Base-by-base conservation (phyloP, 176 grass and related monocot species). In the Avena sativa region DNA sequence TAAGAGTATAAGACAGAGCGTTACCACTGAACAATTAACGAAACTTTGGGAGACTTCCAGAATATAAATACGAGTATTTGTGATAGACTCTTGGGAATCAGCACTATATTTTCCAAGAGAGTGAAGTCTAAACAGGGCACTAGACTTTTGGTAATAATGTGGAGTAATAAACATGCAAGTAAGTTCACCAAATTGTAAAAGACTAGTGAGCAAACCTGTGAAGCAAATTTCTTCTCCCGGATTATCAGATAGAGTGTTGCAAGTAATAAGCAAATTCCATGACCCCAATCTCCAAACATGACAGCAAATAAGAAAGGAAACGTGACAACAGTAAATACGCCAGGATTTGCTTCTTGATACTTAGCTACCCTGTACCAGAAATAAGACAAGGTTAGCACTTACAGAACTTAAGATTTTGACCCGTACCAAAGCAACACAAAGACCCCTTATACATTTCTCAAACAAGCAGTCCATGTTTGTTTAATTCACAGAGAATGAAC, bases 241-340 rank as follows among this genome's bases (percentile, higher is more conserved):
- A 91, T 60, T 74, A 96, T 90, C 23, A 99, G 86, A 84, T 84
- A 74, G 47, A 94, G 83, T 34, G 94, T 93, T 47, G 83, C 86
- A 67, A 99, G 61, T 70, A 99, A 85, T 81, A 99, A 79, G 60
- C 97, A 99, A 86, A 96, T 65, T 53, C 94, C 94, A 91, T 99
- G 97, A 23, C 94, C 97, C 97, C 94, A 96, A 86, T 99, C 97
- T 71, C 97, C 97, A 89, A 99, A 99, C 94, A 99, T 99, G 78
- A 99, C 90, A 21, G 94, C 94, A 89, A 99, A 99, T 55, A 99
- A 83, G 82, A 99, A 99, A 62, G 97, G 94, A 87, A 99, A 99
- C 68, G 94, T 99, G 55, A 96, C 69, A 90, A 99, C 78, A 70
- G 97, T 96, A 56, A 92, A 96, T 79, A 99, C 94, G 64, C 87